Conservation (phyloP, 129 eudicot species). For the Helianthus tuberosus region DNA sequence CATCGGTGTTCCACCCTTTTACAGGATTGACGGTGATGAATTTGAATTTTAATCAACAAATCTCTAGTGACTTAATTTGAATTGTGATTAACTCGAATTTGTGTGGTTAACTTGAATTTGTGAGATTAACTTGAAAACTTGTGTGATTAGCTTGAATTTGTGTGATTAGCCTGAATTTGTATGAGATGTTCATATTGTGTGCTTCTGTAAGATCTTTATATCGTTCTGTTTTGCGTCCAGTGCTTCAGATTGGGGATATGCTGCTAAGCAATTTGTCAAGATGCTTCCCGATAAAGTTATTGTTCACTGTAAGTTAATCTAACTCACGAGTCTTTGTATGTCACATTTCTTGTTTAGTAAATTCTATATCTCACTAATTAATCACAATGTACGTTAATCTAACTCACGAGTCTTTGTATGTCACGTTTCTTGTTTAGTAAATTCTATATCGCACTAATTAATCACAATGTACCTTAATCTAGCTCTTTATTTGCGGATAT, state of each 20-base stretch:
- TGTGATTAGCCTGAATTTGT: too few relatives aligned
- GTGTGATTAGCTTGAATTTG: too few relatives aligned
- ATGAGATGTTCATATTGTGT: too few relatives aligned
- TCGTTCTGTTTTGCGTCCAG: constrained; percentile 41
- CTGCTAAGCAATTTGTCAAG: constrained; percentile 83
- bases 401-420: constrained; percentile 1
- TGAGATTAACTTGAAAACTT: too few relatives aligned
- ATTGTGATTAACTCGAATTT: too few relatives aligned
- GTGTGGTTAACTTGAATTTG: too few relatives aligned
- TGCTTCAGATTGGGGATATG: constrained; percentile 90
- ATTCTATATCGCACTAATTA: background rate
- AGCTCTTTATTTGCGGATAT: constrained; percentile 6
- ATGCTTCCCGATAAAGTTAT: constrained; percentile 72
- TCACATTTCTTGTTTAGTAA: background rate
- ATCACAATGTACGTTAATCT: constrained; percentile 15
- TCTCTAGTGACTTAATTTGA: too few relatives aligned
- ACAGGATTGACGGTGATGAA: too few relatives aligned
- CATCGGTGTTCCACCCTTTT: too few relatives aligned
- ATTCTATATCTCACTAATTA: background rate
- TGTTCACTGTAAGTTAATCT: constrained; percentile 74
- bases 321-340: background rate
- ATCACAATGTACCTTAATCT: constrained; percentile 15
- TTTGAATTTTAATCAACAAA: too few relatives aligned
- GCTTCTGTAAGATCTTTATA: constrained; percentile 6
- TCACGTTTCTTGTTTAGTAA: background rate